Evolutionary conservation across 208 protist genomes (phyloP), one percentile per base, ranked within the genome.

Genomic region (Phytomonas serpens): DNA sequence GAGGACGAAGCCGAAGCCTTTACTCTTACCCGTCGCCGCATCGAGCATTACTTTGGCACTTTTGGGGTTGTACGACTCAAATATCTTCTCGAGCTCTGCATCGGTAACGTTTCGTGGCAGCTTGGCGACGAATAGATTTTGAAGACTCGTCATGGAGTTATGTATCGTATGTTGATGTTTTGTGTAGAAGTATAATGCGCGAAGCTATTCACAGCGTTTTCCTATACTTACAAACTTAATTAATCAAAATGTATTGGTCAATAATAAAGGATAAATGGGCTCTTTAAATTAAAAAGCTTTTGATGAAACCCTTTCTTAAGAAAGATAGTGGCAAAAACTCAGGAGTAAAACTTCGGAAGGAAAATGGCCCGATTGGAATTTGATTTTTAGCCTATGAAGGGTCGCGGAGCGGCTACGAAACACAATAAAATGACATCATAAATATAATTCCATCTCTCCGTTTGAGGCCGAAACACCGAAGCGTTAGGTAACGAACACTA

Each of bases 101-200:
- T 96, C 88, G 40, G 80, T 89, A 31, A 97, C 71, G 65, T 84
- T 90, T 29, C 90, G 90, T 37, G 88, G 87, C 34, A 99, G 84
- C 78, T 98, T 97, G 69, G 98, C 98, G 72, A 99, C 88, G 77
- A 97, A 99, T 30, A 99, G 76, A 76, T 99, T 99, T 73, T 95
- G 98, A 68, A 97, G 96, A 16, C 74, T 89, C 27, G 84, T 82
- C 81, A 89, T 92, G 14, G n/a, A 65, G 66, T 23, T 61, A 36
- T 0, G 40, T 36, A 23, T 67, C 6, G 64, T 27, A 36, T 13
- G 23, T 69, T 27, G 69, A 3, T 29, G 61, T 61, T 71, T 65
- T 47, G 9, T 47, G 4, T 19, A 47, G 40, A 23, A 47, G 40
- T 47, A 47, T 47, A 47, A 23, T 47, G 2, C 14, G 7, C 40